Conservation (phyloP, 2,329 filamentous ascomycete species). For the Phaeoacremonium minimum region DNA sequence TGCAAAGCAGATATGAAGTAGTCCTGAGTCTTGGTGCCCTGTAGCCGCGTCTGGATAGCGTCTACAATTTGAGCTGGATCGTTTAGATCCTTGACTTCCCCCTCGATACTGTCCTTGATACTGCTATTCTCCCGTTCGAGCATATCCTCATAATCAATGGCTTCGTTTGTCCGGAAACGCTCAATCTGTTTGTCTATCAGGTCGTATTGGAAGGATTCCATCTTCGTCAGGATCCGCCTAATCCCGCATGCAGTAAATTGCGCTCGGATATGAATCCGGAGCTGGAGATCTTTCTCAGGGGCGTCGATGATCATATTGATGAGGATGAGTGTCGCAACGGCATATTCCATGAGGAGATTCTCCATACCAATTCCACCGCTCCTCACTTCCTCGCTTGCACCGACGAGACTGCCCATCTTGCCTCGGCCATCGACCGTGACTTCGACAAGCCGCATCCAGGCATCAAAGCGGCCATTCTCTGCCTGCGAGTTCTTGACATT, state of each 20-base stretch:
- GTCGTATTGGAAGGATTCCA: conserved; percentile 98
- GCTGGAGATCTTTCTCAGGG: conserved; percentile 80
- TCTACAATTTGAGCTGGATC: conserved; percentile 93
- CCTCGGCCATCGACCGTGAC: conserved; percentile 94
- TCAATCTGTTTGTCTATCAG: conserved; percentile 98
- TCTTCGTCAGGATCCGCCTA: conserved; percentile 90
- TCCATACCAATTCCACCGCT: conserved; percentile 98
- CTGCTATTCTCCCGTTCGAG: conserved; percentile 87
- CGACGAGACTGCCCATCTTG: conserved; percentile 97
- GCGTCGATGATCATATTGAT: conserved; percentile 97
- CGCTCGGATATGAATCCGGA: conserved; percentile 89
- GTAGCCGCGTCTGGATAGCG: conserved; percentile 80
- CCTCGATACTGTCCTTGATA: conserved; percentile 82
- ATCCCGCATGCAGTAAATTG: conserved; percentile 96
- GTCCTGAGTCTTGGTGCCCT: conserved; percentile 82
- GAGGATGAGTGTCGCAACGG: conserved; percentile 87
- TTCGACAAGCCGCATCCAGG: conserved; percentile 98
- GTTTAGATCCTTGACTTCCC: conserved; percentile 84
- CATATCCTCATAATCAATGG: conserved; percentile 97
- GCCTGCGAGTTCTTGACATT: conserved; percentile 81
- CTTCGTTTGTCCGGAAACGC: conserved; percentile 86
- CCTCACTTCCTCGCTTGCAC: conserved; percentile 91
- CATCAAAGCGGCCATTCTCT: conserved; percentile 93
- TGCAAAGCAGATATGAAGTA: conserved; percentile 96
- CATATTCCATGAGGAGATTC: conserved; percentile 98